Conservation (phyloP, 805 yeast species). For the Ogataea salicorniae region DNA sequence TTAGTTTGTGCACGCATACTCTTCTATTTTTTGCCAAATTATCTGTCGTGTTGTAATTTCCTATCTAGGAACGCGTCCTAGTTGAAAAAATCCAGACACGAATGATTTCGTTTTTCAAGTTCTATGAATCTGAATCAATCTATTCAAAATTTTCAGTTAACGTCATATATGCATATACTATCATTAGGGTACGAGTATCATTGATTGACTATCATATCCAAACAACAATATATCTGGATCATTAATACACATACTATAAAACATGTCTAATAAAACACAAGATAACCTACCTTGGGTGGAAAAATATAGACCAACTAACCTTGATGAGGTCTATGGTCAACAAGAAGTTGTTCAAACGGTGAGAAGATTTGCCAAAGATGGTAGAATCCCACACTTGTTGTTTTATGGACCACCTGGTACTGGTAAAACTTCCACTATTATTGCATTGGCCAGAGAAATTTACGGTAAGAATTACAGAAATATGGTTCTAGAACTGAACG, state of each 20-base stretch:
- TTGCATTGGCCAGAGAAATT: slow-evolving; percentile 81
- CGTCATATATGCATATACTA: too few species aligned
- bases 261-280: background rate
- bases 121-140: too few species aligned
- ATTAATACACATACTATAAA: background rate
- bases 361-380: slow-evolving; percentile 75
- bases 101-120: too few species aligned
- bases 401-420: slow-evolving; percentile 97
- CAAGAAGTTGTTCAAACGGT: slow-evolving; percentile 81
- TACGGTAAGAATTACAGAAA: slow-evolving; percentile 77
- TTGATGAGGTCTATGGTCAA: slow-evolving; percentile 91
- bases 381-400: slow-evolving; percentile 82
- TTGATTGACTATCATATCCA: too few species aligned
- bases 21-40: too few species aligned
- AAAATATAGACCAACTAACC: slow-evolving; percentile 80
- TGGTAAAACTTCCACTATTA: slow-evolving; percentile 84
- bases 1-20: too few species aligned
- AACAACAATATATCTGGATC: too few species aligned
- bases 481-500: slow-evolving; percentile 93
- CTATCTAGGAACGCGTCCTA: too few species aligned
- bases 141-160: too few species aligned
- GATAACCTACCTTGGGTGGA: slow-evolving; percentile 86
- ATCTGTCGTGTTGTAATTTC: too few species aligned
- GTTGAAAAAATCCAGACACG: too few species aligned
- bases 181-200: too few species aligned